Evolutionary conservation across 2,329 filamentous ascomycete species (phyloP), one percentile per base, ranked within the genome.

Genomic region (Fusarium longipes): DNA sequence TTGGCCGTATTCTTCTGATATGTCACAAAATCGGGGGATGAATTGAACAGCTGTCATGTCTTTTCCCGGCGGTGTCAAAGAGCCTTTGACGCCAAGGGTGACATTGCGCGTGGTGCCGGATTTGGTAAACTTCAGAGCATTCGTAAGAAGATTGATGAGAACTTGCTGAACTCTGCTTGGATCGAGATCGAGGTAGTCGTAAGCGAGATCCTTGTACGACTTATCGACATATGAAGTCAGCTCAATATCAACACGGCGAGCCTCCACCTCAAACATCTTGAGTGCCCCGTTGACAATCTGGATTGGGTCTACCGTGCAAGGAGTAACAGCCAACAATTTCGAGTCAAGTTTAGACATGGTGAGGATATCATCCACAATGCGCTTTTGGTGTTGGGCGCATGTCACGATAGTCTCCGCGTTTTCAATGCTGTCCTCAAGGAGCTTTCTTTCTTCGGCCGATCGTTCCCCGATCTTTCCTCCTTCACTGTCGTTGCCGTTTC

Each of bases 61-160:
- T 74, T 77, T 54, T 76, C 78, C 22, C 0, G 82, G 83, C 22
- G 76, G 76, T 18, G 73, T 71, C 30, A 70, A 76, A 22, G 78
- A 82, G 10, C 81, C 83, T 43, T 82, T 82, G 44, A 88, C 76
- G 30, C 76, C 78, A 3, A 87, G 80, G 2, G 78, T 78, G 32
- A 88, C 83, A 39, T 86, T 86, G 9, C 88, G 84, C 14, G 81
- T 85, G 17, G 83, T 82, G 18, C 89, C 86, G 0, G 83, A 83
- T 33, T 88, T 88, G 1, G 92, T 95, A 73, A 94, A 95, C 72
- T 95, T 95, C 76, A 95, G 89, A 0, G 91, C 91, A 71, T 95
- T 95, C 9, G 91, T 92, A 10, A 92, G 86, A 2, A 95, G 83
- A 70, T 95, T 95, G 75, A 95, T 93, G 5, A 94, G 81, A 1